A percentile compares a stretch with the other conserved stretches of the same genome.
Conservation (phyloP, 768 basidiomycete genomes). For the Leccinum boreale region DNA sequence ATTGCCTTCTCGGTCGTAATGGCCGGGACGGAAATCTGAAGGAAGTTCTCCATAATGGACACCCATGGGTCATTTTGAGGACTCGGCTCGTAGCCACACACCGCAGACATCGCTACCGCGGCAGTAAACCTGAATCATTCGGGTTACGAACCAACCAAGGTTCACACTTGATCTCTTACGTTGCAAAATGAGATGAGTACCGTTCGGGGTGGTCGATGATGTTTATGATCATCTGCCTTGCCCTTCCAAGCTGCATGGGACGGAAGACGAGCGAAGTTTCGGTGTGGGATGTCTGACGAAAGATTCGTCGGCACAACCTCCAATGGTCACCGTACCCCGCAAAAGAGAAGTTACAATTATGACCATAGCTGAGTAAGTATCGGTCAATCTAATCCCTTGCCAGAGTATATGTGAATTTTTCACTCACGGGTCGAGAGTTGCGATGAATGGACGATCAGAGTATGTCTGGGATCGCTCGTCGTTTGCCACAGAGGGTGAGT, state of each 20-base stretch:
- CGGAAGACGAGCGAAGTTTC: neutral
- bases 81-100: conserved; percentile 14
- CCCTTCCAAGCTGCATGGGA: neutral
- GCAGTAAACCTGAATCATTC: conserved; percentile 24
- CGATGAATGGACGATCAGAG: no score
- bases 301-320: no score
- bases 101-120: conserved; percentile 25
- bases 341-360: no score
- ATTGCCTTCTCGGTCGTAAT: conserved; percentile 5
- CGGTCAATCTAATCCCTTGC: no score
- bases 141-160: neutral
- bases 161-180: neutral
- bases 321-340: no score
- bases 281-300: neutral
- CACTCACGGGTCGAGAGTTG: no score
- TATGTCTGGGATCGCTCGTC: no score
- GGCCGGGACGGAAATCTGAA: neutral
- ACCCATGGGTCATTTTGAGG: conserved; percentile 14
- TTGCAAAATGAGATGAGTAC: neutral
- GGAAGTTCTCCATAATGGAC: neutral
- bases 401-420: no score
- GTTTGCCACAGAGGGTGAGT: no score
- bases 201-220: neutral
- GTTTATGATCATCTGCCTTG: neutral
- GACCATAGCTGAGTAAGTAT: no score